These are phyloP conservation scores for Verticillium isaacii DNA, from an alignment of 2,329 filamentous ascomycete genomes.

Conservation along the genomic window DNA sequence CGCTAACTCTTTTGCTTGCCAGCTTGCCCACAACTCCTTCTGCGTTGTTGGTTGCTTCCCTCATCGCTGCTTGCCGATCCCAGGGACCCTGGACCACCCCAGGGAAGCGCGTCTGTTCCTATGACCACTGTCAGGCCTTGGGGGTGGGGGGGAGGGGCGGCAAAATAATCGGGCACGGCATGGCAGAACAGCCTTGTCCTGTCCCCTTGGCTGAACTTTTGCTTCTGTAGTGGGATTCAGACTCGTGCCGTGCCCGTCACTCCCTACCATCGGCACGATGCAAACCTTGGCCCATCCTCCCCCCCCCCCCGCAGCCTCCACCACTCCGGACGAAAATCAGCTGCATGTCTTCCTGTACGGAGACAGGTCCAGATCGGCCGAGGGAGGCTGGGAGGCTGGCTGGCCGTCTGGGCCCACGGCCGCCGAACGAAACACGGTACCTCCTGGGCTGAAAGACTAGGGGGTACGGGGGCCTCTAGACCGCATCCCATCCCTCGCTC, in stretches of 20 bases:
- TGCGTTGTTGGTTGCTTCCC: conserved; percentile 8
- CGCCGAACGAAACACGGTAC: not conserved
- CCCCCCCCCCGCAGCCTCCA: not conserved
- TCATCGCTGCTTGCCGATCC: not conserved
- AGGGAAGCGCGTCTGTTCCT: not conserved
- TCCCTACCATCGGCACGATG: not conserved
- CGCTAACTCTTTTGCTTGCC: not conserved
- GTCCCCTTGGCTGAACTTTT: not conserved
- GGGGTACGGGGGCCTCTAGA: conserved; percentile 3
- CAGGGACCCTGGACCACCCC: not conserved
- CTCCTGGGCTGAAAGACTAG: conserved; percentile 14
- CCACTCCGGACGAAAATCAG: not conserved
- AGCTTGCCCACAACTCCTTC: conserved; percentile 18
- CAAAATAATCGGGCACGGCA: too few species aligned
- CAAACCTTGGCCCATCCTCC: not conserved
- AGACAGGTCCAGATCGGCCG: not conserved
- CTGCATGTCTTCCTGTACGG: not conserved
- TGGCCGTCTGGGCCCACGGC: not conserved
- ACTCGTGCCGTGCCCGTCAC: not conserved
- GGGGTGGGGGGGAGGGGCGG: too few species aligned
- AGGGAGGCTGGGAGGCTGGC: not conserved
- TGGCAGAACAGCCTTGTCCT: too few species aligned
- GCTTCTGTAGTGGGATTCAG: not conserved
- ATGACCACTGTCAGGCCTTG: not conserved
- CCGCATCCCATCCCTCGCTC: conserved; percentile 8